A percentile compares a stretch with the other conserved stretches of the same genome.
Conservation (phyloP, 805 yeast species). For the Sungouiella thailandica region DNA sequence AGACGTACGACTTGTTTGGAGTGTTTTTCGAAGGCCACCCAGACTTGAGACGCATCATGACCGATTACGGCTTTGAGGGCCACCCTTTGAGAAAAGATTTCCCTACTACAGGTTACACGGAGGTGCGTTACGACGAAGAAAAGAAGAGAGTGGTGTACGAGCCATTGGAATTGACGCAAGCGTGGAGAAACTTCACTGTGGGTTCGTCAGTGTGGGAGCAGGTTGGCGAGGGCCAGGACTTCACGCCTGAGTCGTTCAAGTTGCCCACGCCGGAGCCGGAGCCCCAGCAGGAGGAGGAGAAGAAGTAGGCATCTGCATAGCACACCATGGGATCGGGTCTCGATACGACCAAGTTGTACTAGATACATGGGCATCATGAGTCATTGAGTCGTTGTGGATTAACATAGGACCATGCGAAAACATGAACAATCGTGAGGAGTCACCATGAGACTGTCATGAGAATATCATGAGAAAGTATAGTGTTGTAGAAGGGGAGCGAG, state of each 20-base stretch:
- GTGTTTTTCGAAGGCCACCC: conserved; percentile 87
- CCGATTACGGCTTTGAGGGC: conserved; percentile 90
- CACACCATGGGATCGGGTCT: too few relatives aligned
- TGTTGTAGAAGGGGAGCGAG: too few relatives aligned
- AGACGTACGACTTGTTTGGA: conserved; percentile 83
- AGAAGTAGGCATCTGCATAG: too few relatives aligned
- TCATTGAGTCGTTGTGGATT: too few relatives aligned
- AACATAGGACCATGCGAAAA: too few relatives aligned
- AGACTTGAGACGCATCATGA: conserved; percentile 82
- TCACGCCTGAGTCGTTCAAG: conserved; percentile 74
- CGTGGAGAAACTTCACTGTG: conserved; percentile 84
- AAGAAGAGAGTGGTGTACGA: conserved; percentile 86
- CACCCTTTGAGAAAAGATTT: conserved; percentile 89
- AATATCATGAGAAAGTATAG: too few relatives aligned
- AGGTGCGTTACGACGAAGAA: conserved; percentile 85
- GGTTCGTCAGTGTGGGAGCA: conserved; percentile 91
- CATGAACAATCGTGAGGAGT: too few relatives aligned
- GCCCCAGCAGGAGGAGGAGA: conserved; percentile 39
- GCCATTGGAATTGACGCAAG: conserved; percentile 87
- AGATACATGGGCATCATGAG: too few relatives aligned
- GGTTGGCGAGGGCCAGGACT: conserved; percentile 81
- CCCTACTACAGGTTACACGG: conserved; percentile 90
- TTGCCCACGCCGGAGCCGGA: conserved; percentile 82
- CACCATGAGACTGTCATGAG: too few relatives aligned
- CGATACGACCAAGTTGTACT: too few relatives aligned